A percentile compares a stretch with the other conserved stretches of the same genome.
phyloP scores from a whole-genome alignment of 331 rosid genomes.

The Telfairia occidentalis region DNA sequence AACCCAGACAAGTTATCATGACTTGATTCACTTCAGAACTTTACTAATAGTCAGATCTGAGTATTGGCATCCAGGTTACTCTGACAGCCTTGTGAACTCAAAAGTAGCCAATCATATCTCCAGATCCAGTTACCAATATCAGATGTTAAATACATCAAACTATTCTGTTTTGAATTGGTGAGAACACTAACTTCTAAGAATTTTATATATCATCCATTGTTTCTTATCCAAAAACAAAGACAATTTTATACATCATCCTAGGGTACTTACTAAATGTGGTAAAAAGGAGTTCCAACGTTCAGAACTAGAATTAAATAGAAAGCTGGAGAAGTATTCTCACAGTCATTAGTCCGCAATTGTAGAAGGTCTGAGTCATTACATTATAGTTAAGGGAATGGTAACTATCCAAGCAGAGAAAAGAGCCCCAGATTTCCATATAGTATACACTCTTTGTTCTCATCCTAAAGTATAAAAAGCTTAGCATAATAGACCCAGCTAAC shows the following conservation, averaged over 20 bases:
- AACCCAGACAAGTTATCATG: not conserved
- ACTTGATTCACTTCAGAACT: not conserved
- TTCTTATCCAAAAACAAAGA: too few species aligned
- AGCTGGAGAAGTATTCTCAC: not conserved
- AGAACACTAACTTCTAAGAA: not conserved
- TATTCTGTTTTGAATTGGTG: not conserved
- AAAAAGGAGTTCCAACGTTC: not conserved
- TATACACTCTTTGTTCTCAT: not conserved
- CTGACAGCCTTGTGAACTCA: not conserved
- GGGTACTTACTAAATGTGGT: not conserved
- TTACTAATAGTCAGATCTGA: not conserved
- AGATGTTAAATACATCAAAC: not conserved
- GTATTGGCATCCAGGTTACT: not conserved
- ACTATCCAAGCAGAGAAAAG: not conserved
- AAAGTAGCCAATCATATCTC: not conserved
- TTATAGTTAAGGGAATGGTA: not conserved
- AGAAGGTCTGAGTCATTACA: not conserved
- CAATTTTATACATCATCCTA: not conserved
- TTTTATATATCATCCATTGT: not conserved
- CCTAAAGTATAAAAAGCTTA: not conserved
- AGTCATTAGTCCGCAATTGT: not conserved
- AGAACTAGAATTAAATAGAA: not conserved
- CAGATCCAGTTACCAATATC: not conserved
- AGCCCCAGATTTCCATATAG: not conserved
- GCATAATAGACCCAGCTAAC: not conserved